phyloP scores from a whole-genome alignment of 1,139 yeast species.

The Saccharomyces hybrid region DNA sequence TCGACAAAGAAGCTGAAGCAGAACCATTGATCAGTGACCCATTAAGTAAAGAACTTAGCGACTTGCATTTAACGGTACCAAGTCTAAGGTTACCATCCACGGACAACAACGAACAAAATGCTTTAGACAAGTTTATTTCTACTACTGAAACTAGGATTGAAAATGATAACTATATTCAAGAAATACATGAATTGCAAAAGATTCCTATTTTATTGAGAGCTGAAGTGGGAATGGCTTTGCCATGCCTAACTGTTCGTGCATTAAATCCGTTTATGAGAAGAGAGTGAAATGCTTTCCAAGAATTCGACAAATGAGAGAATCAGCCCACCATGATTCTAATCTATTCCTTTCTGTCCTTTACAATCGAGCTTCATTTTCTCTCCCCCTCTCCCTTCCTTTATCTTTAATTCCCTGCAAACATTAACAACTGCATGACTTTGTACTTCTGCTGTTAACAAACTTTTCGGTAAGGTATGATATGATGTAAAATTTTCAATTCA shows the following conservation, averaged over 20 bases:
- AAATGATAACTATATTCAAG: slow-evolving; percentile 62
- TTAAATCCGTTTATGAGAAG: slow-evolving; percentile 64
- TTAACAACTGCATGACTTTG: neutral
- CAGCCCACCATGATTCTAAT: neutral
- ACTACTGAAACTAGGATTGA: slow-evolving; percentile 53
- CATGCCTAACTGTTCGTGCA: slow-evolving; percentile 91
- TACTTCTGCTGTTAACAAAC: neutral
- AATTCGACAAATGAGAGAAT: too few species aligned
- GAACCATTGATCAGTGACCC: slow-evolving; percentile 34
- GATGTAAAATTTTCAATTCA: neutral
- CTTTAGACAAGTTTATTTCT: slow-evolving; percentile 52
- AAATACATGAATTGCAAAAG: slow-evolving; percentile 64
- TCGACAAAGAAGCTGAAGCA: slow-evolving; percentile 15
- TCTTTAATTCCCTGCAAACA: neutral
- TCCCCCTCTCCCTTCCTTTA: too few species aligned
- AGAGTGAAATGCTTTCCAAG: slow-evolving; percentile 4
- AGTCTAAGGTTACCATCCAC: slow-evolving; percentile 38
- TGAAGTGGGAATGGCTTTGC: slow-evolving; percentile 90
- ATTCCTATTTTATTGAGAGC: slow-evolving; percentile 86
- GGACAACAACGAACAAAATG: slow-evolving; percentile 27
- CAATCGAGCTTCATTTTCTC: neutral
- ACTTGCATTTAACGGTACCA: slow-evolving; percentile 50
- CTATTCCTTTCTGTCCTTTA: neutral
- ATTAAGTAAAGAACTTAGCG: slow-evolving; percentile 42
- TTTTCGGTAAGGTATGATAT: neutral